These are phyloP conservation scores for Parsonsia alboflavescens DNA, from an alignment of 257 asterid genomes.

Conservation along the genomic window DNA sequence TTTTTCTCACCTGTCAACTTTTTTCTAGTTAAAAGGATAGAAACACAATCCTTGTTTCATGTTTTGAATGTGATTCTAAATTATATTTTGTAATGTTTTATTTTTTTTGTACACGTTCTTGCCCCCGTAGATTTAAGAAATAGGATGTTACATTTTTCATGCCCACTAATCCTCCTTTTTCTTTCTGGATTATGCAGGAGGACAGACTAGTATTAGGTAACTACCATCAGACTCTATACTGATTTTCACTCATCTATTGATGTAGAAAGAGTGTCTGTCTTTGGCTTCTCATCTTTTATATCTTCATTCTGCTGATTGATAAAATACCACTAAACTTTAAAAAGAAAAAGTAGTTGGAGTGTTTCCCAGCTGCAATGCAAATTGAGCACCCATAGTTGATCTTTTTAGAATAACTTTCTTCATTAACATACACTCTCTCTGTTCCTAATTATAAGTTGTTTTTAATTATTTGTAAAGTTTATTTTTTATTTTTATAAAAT, in stretches of 20 bases:
- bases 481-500: no score
- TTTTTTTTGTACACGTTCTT: not conserved
- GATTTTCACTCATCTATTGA: not conserved
- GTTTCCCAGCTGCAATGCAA: not conserved
- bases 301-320: not conserved
- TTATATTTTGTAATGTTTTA: not conserved
- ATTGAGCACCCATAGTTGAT: not conserved
- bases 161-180: not conserved
- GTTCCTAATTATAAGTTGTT: no score
- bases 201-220: conserved; percentile 99
- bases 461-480: no score
- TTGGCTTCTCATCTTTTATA: not conserved
- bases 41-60: not conserved
- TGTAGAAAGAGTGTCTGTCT: not conserved
- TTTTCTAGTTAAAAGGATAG: not conserved
- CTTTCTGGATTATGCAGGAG: conserved; percentile 58
- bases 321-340: not conserved
- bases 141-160: not conserved
- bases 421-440: no score
- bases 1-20: not conserved
- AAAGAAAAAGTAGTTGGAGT: not conserved
- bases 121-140: no score
- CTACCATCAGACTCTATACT: conserved; percentile 7
- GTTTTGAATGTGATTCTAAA: not conserved
- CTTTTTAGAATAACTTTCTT: not conserved